A percentile compares a stretch with the other conserved stretches of the same genome.
Conservation (phyloP, 129 eudicot genomes). For the Tagetes erecta region DNA sequence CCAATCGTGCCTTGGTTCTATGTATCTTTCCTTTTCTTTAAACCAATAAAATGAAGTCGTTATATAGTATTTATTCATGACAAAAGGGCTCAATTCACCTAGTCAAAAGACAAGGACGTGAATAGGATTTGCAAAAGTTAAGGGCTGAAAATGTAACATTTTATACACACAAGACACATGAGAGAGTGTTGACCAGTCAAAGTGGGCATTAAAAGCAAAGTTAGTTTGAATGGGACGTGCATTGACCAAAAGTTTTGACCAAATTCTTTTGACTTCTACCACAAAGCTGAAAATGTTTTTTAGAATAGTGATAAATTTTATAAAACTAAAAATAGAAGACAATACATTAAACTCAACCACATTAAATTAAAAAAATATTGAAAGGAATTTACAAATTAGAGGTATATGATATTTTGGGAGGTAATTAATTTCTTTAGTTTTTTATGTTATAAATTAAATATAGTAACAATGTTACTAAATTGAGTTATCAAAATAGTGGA, state of each 20-base stretch:
- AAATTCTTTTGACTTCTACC: slow-evolving; percentile 23
- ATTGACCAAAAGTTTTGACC: slow-evolving; percentile 42
- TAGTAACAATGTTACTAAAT: background rate
- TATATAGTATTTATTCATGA: background rate
- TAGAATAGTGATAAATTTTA: background rate
- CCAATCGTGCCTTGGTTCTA: background rate
- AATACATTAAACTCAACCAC: background rate
- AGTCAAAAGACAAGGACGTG: slow-evolving; percentile 3
- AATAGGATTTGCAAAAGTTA: slow-evolving; percentile 11
- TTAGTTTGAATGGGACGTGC: slow-evolving; percentile 62
- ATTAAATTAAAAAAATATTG: background rate
- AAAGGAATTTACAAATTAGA: background rate
- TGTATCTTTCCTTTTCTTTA: background rate
- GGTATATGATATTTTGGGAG: background rate
- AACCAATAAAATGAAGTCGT: background rate
- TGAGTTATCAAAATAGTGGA: background rate
- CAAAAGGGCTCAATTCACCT: background rate
- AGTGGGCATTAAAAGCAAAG: slow-evolving; percentile 52
- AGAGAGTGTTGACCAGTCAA: slow-evolving; percentile 68
- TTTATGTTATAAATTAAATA: background rate
- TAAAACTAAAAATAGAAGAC: background rate
- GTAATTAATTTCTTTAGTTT: background rate
- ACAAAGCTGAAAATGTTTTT: slow-evolving; percentile 1
- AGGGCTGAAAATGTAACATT: slow-evolving; percentile 16
- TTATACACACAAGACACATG: slow-evolving; percentile 28